A percentile compares a stretch with the other conserved stretches of the same genome.
Conservation (phyloP, 805 yeast species). For the Ogataea polymorpha region DNA sequence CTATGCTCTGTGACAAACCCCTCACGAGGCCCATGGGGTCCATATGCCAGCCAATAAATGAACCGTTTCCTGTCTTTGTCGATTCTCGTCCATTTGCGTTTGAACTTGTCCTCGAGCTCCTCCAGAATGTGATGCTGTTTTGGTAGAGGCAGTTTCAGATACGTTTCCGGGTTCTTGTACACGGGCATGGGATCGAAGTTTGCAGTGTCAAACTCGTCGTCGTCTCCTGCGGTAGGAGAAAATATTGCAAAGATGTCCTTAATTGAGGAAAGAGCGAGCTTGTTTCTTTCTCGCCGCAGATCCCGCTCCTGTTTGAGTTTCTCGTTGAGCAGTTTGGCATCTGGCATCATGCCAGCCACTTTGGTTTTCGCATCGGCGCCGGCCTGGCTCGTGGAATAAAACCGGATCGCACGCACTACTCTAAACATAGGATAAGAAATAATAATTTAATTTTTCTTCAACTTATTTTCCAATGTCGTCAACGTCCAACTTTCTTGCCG, state of each 20-base stretch:
- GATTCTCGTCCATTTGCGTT: constrained; percentile 54
- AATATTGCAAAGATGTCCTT: constrained; percentile 37
- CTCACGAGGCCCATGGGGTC: constrained; percentile 69
- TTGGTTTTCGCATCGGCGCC: constrained; percentile 8
- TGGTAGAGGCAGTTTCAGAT: constrained; percentile 38
- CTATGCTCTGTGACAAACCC: constrained; percentile 35
- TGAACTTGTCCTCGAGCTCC: constrained; percentile 41
- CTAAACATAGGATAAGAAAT: constrained; percentile 3
- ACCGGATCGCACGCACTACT: constrained; percentile 1
- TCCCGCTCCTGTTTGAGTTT: constrained; percentile 29
- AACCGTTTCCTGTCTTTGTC: constrained; percentile 49
- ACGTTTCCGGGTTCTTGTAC: constrained; percentile 30
- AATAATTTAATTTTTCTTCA: not conserved
- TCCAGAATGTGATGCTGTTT: constrained; percentile 58
- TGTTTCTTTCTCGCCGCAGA: constrained; percentile 31
- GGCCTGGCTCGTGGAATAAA: constrained; percentile 7
- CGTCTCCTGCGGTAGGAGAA: constrained; percentile 32
- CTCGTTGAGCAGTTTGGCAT: constrained; percentile 21
- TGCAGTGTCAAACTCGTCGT: constrained; percentile 30
- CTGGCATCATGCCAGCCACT: constrained; percentile 19
- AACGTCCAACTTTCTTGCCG: constrained; percentile 73
- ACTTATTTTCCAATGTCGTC: constrained; percentile 16
- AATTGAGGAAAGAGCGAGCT: constrained; percentile 38
- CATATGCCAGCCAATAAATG: constrained; percentile 62
- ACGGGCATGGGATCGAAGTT: constrained; percentile 34